Base-by-base conservation (phyloP, 805 yeast genomes). In the Lachancea sp. region DNA sequence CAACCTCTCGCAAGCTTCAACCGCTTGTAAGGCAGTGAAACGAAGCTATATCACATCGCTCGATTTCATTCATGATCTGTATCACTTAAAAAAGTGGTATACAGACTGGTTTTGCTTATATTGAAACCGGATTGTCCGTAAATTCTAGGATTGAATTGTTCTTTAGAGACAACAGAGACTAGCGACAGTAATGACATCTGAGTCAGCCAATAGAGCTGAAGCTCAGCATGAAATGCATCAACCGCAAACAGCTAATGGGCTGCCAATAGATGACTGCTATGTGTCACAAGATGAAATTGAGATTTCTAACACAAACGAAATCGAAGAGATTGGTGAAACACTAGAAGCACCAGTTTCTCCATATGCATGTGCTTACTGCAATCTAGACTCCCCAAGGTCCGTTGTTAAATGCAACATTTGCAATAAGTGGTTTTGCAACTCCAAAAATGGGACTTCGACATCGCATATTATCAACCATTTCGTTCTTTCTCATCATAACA, bases 391-490 rank as follows among this genome's bases (percentile, higher is more conserved):
- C 8, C 72, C 86, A 1, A 59, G 74, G 5, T 71, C 81, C 35
- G 83, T 87, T 11, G 83, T 83, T 30, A 78, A 80, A 49, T 89
- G 97, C 65, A 74, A 75, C 43, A 68, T 71, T 5, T 89, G 96
- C 61, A 63, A 75, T 50, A 80, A 78, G 56, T 89, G 96, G 96
- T 89, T 89, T 58, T 89, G 97, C 67, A 89, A 89, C 57, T 74
- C 84, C 11, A 76, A 77, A 42, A 70, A 74, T 16, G 68, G 64
- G 36, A 63, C 75, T 9, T 64, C 74, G 8, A 75, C 83, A 12
- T 83, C 95, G 1, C 97, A 89, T 59, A 84, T 89, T 12, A 78
- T 89, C 15, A 83, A 84, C 13, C 97, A 89, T 61, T 64, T 88
- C 57, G 94, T 87, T 21, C 65, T 84, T 50, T 75, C 95, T 1